Evolutionary conservation across 495 filamentous ascomycete genomes (phyloP).

Genomic region (Aspergillus wentii): DNA sequence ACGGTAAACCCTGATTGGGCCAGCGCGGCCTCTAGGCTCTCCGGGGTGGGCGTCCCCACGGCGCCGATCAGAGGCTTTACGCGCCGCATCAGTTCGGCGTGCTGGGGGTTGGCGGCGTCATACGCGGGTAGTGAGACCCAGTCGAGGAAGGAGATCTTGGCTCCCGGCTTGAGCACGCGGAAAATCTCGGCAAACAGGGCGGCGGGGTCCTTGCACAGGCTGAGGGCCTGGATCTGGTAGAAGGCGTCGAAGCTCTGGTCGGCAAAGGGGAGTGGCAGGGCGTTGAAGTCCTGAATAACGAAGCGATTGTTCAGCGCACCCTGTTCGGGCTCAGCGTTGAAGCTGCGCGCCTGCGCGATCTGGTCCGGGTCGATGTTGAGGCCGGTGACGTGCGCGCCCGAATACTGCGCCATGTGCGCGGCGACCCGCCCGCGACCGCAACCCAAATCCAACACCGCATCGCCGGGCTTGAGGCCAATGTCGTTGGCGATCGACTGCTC

Average conservation of each 20-base stretch:
- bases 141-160: constrained; percentile 52
- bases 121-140: constrained; percentile 56
- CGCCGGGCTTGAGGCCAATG: constrained; percentile 45
- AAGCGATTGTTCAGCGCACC: constrained; percentile 47
- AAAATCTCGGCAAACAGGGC: constrained; percentile 50
- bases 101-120: constrained; percentile 48
- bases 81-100: constrained; percentile 53
- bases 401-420: constrained; percentile 54
- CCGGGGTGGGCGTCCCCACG: constrained; percentile 56
- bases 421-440: constrained; percentile 58
- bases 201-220: constrained; percentile 52
- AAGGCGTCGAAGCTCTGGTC: constrained; percentile 55
- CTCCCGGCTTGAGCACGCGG: constrained; percentile 54
- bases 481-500: constrained; percentile 52
- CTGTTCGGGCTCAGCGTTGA: constrained; percentile 44
- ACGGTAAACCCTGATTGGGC: constrained; percentile 50
- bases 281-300: constrained; percentile 54
- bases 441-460: constrained; percentile 54
- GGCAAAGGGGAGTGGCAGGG: constrained; percentile 52
- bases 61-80: constrained; percentile 62
- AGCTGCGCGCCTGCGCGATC: constrained; percentile 49
- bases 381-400: constrained; percentile 53
- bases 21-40: constrained; percentile 46
- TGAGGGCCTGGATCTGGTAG: constrained; percentile 61
- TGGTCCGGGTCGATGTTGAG: constrained; percentile 62